A percentile compares a stretch with the other conserved stretches of the same genome.
Evolutionary conservation across 371 early-diverging fungal genomes (phyloP).

Genomic region (Coemansia sp.): DNA sequence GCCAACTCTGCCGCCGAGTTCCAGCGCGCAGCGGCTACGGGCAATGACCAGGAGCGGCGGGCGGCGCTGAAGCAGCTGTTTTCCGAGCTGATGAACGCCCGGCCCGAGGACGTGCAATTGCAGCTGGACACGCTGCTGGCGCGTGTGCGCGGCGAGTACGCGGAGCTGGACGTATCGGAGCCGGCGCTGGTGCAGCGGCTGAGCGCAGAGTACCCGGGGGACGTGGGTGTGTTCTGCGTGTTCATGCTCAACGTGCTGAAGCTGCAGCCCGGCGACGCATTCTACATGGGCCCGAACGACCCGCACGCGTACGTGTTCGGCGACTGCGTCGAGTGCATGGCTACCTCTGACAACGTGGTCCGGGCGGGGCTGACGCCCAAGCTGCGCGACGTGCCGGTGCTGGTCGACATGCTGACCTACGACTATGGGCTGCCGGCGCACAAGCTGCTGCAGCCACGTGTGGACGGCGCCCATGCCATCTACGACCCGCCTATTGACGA

Average conservation of each 20-base stretch:
- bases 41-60: conserved; percentile 50
- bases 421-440: conserved; percentile 72
- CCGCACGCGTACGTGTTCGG: conserved; percentile 97
- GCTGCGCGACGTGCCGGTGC: conserved; percentile 91
- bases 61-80: conserved; percentile 66
- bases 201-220: conserved; percentile 84
- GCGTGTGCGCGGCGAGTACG: conserved; percentile 45
- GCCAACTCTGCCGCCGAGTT: conserved; percentile 50
- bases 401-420: conserved; percentile 92
- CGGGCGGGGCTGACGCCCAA: conserved; percentile 98
- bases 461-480: conserved; percentile 58
- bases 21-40: background rate
- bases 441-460: conserved; percentile 67
- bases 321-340: conserved; percentile 99
- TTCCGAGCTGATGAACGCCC: conserved; percentile 66
- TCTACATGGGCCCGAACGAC: conserved; percentile 94
- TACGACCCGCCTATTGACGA: conserved; percentile 98
- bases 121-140: conserved; percentile 58
- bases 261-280: conserved; percentile 84
- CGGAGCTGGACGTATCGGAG: conserved; percentile 5
- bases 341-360: conserved; percentile 95
- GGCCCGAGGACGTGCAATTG: conserved; percentile 53
- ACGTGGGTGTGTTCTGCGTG: conserved; percentile 86
- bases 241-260: conserved; percentile 85
- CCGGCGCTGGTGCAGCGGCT: conserved; percentile 74